These are phyloP conservation scores for Backusella morwellensis DNA, from an alignment of 192 early-diverging fungal genomes.

Conservation along the genomic window DNA sequence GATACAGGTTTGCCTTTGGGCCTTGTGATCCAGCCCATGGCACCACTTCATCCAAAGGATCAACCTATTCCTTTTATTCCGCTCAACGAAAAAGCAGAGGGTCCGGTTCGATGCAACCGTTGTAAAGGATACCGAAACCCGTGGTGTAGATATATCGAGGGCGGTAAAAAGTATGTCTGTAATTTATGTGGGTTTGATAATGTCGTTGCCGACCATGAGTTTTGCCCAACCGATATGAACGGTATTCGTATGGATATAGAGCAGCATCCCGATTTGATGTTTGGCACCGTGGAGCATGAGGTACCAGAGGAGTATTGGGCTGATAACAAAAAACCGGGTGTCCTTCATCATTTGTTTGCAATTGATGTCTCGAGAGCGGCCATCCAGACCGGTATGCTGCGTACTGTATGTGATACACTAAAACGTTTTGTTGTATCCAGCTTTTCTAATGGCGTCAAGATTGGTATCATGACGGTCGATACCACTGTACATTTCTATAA, in stretches of 20 bases:
- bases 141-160: slow-evolving; percentile 81
- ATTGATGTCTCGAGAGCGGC: slow-evolving; percentile 93
- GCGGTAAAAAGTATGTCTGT: slow-evolving; percentile 90
- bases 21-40: slow-evolving; percentile 89
- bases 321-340: slow-evolving; percentile 49
- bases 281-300: slow-evolving; percentile 89
- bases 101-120: slow-evolving; percentile 85
- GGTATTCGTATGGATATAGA: slow-evolving; percentile 83
- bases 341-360: slow-evolving; percentile 84
- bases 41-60: slow-evolving; percentile 76
- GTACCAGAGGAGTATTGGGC: slow-evolving; percentile 76
- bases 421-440: slow-evolving; percentile 61
- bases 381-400: slow-evolving; percentile 82
- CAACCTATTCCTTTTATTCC: slow-evolving; percentile 77
- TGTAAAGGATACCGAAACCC: slow-evolving; percentile 97
- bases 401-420: slow-evolving; percentile 62
- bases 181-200: slow-evolving; percentile 93
- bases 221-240: slow-evolving; percentile 92
- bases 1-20: slow-evolving; percentile 83
- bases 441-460: slow-evolving; percentile 56
- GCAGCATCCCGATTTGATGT: slow-evolving; percentile 82
- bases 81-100: slow-evolving; percentile 66
- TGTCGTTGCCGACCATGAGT: slow-evolving; percentile 84
- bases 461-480: slow-evolving; percentile 93
- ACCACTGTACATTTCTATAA: slow-evolving; percentile 94